Conservation (phyloP, 1,284 basidiomycete species). For the Ustilago lituana region DNA sequence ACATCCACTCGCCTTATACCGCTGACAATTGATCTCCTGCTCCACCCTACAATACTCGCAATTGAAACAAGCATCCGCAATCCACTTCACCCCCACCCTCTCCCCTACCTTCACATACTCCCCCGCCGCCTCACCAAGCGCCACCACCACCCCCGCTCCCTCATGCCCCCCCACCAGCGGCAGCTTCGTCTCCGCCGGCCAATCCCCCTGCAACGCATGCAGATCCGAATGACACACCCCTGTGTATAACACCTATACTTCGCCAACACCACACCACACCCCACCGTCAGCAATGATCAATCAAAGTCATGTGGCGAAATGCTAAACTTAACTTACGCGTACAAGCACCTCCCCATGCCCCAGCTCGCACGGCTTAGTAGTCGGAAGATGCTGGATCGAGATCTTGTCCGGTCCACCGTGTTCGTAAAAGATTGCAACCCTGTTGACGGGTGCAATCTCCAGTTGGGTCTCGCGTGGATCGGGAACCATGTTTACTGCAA, state of each 20-base stretch:
- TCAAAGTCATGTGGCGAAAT: not conserved
- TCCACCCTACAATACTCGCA: constrained; percentile 80
- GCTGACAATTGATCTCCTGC: constrained; percentile 74
- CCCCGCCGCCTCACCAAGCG: constrained; percentile 77
- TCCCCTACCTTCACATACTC: constrained; percentile 75
- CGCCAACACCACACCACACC: too few species aligned
- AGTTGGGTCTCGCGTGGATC: constrained; percentile 41
- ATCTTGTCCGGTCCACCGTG: constrained; percentile 48
- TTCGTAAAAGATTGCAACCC: constrained; percentile 47
- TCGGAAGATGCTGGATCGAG: constrained; percentile 30
- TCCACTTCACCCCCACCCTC: constrained; percentile 81
- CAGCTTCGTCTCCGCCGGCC: constrained; percentile 70
- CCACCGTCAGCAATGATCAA: not conserved
- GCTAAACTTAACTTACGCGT: constrained; percentile 72
- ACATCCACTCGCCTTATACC: constrained; percentile 68
- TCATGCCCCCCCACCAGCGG: constrained; percentile 88
- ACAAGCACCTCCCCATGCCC: constrained; percentile 81
- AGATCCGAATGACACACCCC: constrained; percentile 51
- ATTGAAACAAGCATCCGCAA: constrained; percentile 73
- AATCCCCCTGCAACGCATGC: constrained; percentile 60
- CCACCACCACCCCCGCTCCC: constrained; percentile 75
- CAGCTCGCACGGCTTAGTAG: constrained; percentile 70
- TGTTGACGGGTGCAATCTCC: constrained; percentile 28
- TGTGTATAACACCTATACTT: constrained; percentile 37
- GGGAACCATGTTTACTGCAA: constrained; percentile 26